These are phyloP conservation scores for Rhodosorus marinus DNA, from an alignment of 23 red algal species.

Conservation along the genomic window DNA sequence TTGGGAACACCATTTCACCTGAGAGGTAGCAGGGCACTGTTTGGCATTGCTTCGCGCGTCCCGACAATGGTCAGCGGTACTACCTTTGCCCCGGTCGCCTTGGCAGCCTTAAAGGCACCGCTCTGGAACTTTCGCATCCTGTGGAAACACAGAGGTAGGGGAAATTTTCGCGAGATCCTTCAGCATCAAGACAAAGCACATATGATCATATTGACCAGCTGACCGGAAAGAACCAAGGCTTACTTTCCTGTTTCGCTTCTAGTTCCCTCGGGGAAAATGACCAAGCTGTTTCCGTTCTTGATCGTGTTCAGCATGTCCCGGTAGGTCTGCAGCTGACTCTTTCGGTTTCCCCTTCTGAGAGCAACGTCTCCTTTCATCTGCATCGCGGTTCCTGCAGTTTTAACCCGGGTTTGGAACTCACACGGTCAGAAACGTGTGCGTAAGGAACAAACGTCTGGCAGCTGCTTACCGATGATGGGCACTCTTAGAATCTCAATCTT, in stretches of 20 bases:
- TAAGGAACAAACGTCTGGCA: background rate
- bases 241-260: conserved; percentile 33
- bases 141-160: too few species aligned
- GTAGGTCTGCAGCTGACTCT: conserved; percentile 51
- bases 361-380: conserved; percentile 52
- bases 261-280: conserved; percentile 89
- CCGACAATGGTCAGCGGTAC: conserved; percentile 75
- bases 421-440: background rate
- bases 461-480: conserved; percentile 85
- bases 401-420: background rate
- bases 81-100: conserved; percentile 29
- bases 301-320: conserved; percentile 48
- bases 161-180: too few species aligned
- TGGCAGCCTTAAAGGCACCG: conserved; percentile 75
- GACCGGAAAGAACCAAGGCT: too few species aligned
- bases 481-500: conserved; percentile 74
- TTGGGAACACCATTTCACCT: too few species aligned
- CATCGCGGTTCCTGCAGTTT: too few species aligned
- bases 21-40: conserved; percentile 46
- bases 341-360: conserved; percentile 36
- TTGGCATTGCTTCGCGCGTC: conserved; percentile 69
- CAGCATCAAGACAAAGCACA: too few species aligned
- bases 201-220: too few species aligned
- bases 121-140: conserved; percentile 42
- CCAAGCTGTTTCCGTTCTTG: conserved; percentile 41